Evolutionary conservation across 768 basidiomycete species (phyloP), one percentile per base, ranked within the genome.

Genomic region (Leccinum variicolor): DNA sequence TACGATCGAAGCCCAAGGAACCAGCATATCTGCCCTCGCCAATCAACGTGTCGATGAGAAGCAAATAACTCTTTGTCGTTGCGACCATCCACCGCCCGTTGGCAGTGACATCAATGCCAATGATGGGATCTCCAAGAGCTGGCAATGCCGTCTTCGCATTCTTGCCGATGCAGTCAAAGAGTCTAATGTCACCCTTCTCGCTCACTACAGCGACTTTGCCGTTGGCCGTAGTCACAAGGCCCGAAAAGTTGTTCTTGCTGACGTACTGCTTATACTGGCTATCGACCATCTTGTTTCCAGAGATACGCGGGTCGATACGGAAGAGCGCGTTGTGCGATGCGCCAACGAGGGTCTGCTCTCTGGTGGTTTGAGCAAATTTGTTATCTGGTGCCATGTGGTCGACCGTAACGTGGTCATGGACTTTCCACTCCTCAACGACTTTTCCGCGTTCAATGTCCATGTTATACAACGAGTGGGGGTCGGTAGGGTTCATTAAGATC

Each of bases 101-200:
- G 25, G 93, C 90, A 8, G 94, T 94, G 11, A 92, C 92, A 75
- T 99, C 97, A 52, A 99, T 82, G 34, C 97, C 97, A 52, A 92
- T 73, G 66, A 99, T 98, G 47, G 96, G 92, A 74, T 97, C 94
- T 14, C 97, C 97, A 19, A 98, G 79, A 46, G 94, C 91, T 33
- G 95, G 94, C 34, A 99, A 77, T 13, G 95, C 94, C 11, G 97
- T 99, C 84, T 99, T 99, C 28, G 97, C 97, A 68, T 93, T 98
- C 82, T 98, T 99, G 46, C 97, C 97, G 62, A 99, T 89, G 49
- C 88, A 81, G 74, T 99, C 97, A 64, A 94, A 99, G 55, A 99
- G 77, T 39, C 95, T 81, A 63, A 99, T 90, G 69, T 98, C 97
- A 54, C 97, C 97, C 77, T 98, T 99, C 71, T 92, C 89, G 65